phyloP scores from a whole-genome alignment of 2,329 filamentous ascomycete genomes.

The Seiridium cupressi region DNA sequence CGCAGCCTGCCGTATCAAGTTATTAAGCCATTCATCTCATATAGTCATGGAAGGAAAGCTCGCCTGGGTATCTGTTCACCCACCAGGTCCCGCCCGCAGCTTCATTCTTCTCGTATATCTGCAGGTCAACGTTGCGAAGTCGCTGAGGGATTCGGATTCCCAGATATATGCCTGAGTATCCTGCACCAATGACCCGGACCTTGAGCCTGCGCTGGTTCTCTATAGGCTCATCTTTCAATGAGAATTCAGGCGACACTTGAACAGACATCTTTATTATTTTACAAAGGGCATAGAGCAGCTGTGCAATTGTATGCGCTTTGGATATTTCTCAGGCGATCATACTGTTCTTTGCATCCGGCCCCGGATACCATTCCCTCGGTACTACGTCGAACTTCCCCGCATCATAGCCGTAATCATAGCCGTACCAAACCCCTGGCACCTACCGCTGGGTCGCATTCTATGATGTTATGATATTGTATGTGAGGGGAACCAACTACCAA shows the following conservation, averaged over 20 bases:
- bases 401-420: neutral
- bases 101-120: conserved; percentile 32
- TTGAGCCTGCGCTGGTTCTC: conserved; percentile 29
- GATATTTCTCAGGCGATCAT: too few relatives aligned
- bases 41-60: neutral
- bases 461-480: too few relatives aligned
- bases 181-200: conserved; percentile 32
- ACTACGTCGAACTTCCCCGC: neutral
- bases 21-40: too few relatives aligned
- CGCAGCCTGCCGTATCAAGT: conserved; percentile 20
- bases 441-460: too few relatives aligned
- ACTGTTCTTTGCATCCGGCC: too few relatives aligned
- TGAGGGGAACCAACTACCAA: too few relatives aligned
- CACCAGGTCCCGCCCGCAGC: conserved; percentile 36
- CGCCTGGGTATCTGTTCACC: conserved; percentile 35
- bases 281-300: too few relatives aligned
- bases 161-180: conserved; percentile 32
- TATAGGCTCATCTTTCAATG: conserved; percentile 24
- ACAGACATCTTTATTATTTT: neutral
- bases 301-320: too few relatives aligned
- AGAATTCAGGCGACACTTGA: conserved; percentile 9
- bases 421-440: too few relatives aligned
- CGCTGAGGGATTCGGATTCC: conserved; percentile 32
- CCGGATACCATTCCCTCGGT: too few relatives aligned
- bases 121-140: conserved; percentile 29